Evolutionary conservation across 2,329 filamentous ascomycete species (phyloP), one percentile per base, ranked within the genome.

Genomic region (Fusarium xyrophilum): DNA sequence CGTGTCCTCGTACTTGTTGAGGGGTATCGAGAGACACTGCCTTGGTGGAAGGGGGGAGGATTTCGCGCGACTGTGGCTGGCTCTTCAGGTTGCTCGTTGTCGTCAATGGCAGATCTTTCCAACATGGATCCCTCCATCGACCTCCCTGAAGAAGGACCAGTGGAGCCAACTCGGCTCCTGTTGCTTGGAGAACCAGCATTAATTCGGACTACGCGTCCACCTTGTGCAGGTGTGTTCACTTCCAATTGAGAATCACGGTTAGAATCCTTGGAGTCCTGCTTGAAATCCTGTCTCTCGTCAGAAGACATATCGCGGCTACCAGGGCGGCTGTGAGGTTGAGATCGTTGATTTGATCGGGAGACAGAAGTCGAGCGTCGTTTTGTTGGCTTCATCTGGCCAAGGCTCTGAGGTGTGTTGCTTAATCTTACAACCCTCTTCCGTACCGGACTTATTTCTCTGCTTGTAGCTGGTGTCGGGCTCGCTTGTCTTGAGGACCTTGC

Each of bases 371-470:
- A 86, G 43, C 85, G 78, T 46, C 84, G 80, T 63, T 82, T 83
- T 15, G 78, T 69, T 7, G 81, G 79, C 39, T 75, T 75, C 74
- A 74, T 76, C 65, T 82, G 81, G 63, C 71, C 78, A 21, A 82
- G 72, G 60, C 80, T 82, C 51, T 82, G 81, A 27, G 85, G 81
- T 2, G 83, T 81, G 59, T 82, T 82, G 75, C 85, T 88, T 21
- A 89, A 78, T 17, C 86, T 83, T 19, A 89, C 85, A 32, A 89
- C 84, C 40, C 86, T 80, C 74, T 87, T 88, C 65, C 86, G 81
- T 5, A 82, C 79, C 0, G 86, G 86, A 69, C 85, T 88, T 56
- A 78, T 79, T 40, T 86, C 85, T 46, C 81, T 79, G 53, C 82
- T 85, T 51, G 77, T 39, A 52, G 48, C 56, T 19, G 51, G 79